These are phyloP conservation scores for Xerocomellus dryophilus DNA, from an alignment of 768 basidiomycete species.

Conservation along the genomic window DNA sequence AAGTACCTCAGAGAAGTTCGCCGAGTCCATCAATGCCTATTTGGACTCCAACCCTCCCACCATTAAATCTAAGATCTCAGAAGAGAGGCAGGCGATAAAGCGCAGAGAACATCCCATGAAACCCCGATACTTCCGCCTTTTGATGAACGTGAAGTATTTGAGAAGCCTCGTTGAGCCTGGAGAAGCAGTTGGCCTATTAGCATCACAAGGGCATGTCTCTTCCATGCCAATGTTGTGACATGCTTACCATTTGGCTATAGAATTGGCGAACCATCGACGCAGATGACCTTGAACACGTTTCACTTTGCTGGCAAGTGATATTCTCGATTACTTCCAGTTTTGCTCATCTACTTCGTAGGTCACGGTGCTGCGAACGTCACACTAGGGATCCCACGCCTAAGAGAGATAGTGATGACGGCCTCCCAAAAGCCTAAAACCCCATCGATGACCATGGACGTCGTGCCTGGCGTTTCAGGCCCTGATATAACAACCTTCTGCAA, in stretches of 20 bases:
- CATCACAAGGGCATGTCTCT: conserved; percentile 84
- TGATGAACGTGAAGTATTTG: conserved; percentile 94
- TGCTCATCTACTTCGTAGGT: conserved; percentile 45
- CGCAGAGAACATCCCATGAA: conserved; percentile 47
- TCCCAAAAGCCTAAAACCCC: conserved; percentile 95
- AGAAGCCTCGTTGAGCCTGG: conserved; percentile 93
- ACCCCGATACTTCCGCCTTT: conserved; percentile 61
- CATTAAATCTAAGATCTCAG: conserved; percentile 39
- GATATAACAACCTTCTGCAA: conserved; percentile 83
- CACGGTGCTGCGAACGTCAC: conserved; percentile 99
- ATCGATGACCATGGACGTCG: conserved; percentile 86
- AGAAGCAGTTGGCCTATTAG: conserved; percentile 95
- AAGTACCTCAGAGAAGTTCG: conserved; percentile 90
- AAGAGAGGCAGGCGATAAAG: conserved; percentile 38
- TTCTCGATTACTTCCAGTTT: not conserved
- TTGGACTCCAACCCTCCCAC: conserved; percentile 69
- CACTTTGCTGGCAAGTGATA: conserved; percentile 84
- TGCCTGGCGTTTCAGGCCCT: conserved; percentile 45
- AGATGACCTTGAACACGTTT: conserved; percentile 99
- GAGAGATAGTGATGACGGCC: conserved; percentile 99
- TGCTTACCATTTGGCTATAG: conserved; percentile 39
- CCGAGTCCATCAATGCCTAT: conserved; percentile 74
- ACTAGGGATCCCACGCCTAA: conserved; percentile 94
- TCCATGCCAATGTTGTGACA: not conserved
- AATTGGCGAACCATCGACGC: conserved; percentile 97